A percentile compares a stretch with the other conserved stretches of the same genome.
Conservation (phyloP, 2,329 filamentous ascomycete genomes). For the Onygenales sp. region DNA sequence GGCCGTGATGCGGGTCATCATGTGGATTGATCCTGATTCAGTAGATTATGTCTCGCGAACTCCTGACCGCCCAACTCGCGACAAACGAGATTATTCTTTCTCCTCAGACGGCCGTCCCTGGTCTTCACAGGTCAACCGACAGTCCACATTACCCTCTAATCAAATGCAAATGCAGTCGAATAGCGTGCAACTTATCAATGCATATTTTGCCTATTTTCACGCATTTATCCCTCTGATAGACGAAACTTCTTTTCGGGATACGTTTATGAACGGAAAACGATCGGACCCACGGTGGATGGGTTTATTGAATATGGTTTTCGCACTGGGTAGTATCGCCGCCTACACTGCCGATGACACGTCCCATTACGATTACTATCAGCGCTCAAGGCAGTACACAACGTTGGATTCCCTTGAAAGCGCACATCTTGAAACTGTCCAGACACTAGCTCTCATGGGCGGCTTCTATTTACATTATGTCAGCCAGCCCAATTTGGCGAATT, state of each 20-base stretch:
- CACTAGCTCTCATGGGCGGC: constrained; percentile 60
- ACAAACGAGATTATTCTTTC: constrained; percentile 26
- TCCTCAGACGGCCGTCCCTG: constrained; percentile 19
- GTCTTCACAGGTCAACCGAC: constrained; percentile 23
- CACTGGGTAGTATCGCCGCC: constrained; percentile 62
- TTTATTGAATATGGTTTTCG: constrained; percentile 66
- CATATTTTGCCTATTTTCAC: constrained; percentile 67
- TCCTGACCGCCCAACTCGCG: constrained; percentile 24
- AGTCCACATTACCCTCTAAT: constrained; percentile 26
- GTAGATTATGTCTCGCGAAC: constrained; percentile 38
- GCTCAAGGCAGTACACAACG: constrained; percentile 56
- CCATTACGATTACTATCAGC: constrained; percentile 61
- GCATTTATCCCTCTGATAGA: constrained; percentile 66
- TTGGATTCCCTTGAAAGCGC: constrained; percentile 61
- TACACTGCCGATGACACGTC: constrained; percentile 53
- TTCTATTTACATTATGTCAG: constrained; percentile 73
- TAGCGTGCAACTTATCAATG: constrained; percentile 59
- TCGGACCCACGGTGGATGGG: constrained; percentile 62
- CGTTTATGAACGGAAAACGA: constrained; percentile 52
- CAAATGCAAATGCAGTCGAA: constrained; percentile 48
- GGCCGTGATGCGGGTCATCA: constrained; percentile 62
- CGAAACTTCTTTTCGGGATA: constrained; percentile 58
- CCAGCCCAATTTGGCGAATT: constrained; percentile 66
- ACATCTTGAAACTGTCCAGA: constrained; percentile 64
- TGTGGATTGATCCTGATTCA: constrained; percentile 44